A percentile compares a stretch with the other conserved stretches of the same genome.
Conservation (phyloP, 106 monocot genomes). For the Dendrobium catenatum region DNA sequence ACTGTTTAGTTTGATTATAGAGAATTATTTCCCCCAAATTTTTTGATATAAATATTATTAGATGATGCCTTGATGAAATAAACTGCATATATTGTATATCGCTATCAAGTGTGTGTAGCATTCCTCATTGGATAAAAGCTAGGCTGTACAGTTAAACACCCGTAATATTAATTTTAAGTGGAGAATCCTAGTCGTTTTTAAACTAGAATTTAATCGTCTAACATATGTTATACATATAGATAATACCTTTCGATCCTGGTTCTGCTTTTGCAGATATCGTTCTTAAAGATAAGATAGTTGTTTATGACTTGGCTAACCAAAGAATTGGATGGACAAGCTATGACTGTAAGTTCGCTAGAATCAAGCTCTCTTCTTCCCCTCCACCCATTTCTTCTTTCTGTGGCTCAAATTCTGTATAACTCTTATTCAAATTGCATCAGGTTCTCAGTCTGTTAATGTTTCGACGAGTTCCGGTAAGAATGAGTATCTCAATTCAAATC, state of each 20-base stretch:
- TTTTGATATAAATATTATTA: too few relatives aligned
- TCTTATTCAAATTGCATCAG: conserved; percentile 18
- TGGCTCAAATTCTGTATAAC: not conserved
- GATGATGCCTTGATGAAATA: too few relatives aligned
- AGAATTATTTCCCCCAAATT: too few relatives aligned
- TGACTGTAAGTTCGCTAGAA: conserved; percentile 61
- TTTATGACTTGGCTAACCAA: conserved; percentile 80
- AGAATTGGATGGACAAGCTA: conserved; percentile 77
- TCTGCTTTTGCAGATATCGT: conserved; percentile 59
- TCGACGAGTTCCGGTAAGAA: conserved; percentile 49
- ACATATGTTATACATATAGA: not conserved
- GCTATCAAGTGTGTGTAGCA: too few relatives aligned
- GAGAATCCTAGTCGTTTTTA: not conserved
- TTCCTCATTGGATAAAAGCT: too few relatives aligned
- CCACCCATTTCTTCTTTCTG: not conserved
- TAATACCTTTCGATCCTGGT: not conserved
- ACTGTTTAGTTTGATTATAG: too few relatives aligned
- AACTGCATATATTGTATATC: too few relatives aligned
- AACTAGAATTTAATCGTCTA: not conserved
- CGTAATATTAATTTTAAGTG: not conserved
- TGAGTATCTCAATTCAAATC: conserved; percentile 51
- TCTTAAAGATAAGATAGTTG: conserved; percentile 93
- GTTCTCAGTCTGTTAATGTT: conserved; percentile 77
- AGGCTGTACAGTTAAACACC: too few relatives aligned
- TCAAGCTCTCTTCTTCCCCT: not conserved